phyloP scores from a whole-genome alignment of 176 grass and related monocot genomes.

The Rhynchospora tenuis region DNA sequence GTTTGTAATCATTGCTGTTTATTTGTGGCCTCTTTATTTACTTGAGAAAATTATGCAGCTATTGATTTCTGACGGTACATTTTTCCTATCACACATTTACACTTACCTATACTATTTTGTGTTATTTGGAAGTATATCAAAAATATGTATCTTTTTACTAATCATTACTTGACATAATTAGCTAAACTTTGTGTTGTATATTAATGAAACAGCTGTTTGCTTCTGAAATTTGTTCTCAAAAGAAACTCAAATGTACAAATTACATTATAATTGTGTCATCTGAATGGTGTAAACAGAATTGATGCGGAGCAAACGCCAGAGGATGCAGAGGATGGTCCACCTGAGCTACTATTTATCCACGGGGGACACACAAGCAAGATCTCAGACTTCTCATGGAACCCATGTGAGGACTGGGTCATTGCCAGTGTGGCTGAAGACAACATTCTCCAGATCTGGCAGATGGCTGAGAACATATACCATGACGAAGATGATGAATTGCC shows the following conservation, averaged over 20 bases:
- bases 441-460: conserved; percentile 99
- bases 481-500: conserved; percentile 93
- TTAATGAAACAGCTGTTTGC: background rate
- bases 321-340: conserved; percentile 87
- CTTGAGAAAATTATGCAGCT: background rate
- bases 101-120: background rate
- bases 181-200: background rate
- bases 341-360: conserved; percentile 90
- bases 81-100: background rate
- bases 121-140: background rate
- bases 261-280: background rate
- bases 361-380: conserved; percentile 99
- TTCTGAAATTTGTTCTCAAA: background rate
- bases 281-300: conserved; percentile 41
- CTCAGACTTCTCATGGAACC: conserved; percentile 96
- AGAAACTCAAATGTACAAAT: background rate
- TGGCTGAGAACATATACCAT: conserved; percentile 98
- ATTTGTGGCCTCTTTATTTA: background rate
- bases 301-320: conserved; percentile 88
- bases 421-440: conserved; percentile 93
- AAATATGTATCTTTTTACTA: background rate
- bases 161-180: background rate
- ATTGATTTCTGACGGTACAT: background rate
- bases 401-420: conserved; percentile 87
- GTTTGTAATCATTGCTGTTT: background rate